Evolutionary conservation across 2,329 filamentous ascomycete species (phyloP), one percentile per base, ranked within the genome.

Genomic region (Cryphonectria nitschkei): DNA sequence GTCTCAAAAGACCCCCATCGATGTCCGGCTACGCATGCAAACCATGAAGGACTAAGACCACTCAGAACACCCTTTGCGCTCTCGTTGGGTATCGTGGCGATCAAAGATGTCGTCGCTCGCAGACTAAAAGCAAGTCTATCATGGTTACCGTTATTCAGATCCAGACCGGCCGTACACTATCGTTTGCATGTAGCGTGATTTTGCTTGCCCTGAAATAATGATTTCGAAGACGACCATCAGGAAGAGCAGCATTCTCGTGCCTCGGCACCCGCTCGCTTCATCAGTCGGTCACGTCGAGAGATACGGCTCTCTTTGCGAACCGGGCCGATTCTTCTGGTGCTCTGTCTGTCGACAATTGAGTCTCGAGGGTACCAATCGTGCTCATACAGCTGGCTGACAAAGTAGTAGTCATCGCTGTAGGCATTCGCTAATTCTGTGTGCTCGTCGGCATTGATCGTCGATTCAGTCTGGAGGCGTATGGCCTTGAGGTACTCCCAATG

Each of bases 301-400:
- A 29, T 41, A 39, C 43, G 67, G 67, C 32, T 58, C 9, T 43
- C 50, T n/a, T 39, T 26, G 8, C 39, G 58, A 3, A 34, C 11
- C 0, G 67, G 67, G 11, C 67, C 67, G 14, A 62, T 63, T 43
- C 54, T 54, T 26, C 67, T 52, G 58, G 58, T 43, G n/a, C 32
- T 37, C 34, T 32, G 61, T 43, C 66, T 69, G 34, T 69, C 72
- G 65, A 71, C 66, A 63, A 67, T 62, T 32, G 72, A 62, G 19
- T 71, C 65, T 61, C 80, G 79, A 8, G 83, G 82, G 73, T 82
- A 80, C 88, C 88, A 90, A 68, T 86, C 84, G 70, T 84, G 81
- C 74, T 88, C 85, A 76, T 85, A 90, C 41, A 90, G 79, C 76
- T 90, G 88, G 75, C 86, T 87, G 74, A 89, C 82, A 75, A 88